A percentile compares a stretch with the other conserved stretches of the same genome.
Evolutionary conservation across 371 early-diverging fungal species (phyloP).

Genomic region (Mucor velutinosus): DNA sequence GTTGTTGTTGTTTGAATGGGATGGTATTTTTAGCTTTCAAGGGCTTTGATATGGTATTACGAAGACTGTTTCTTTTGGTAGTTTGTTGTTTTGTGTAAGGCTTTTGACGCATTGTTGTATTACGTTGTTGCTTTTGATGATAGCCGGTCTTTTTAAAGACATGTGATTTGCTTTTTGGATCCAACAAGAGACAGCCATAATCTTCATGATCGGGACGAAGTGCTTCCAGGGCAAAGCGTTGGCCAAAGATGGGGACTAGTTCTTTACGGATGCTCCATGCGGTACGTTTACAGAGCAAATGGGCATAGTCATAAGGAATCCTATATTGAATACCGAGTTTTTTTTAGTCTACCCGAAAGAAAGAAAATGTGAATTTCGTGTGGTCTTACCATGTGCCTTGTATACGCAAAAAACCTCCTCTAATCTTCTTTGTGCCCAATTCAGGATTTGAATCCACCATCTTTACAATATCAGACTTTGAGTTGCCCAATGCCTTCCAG

Average conservation of each 20-base stretch:
- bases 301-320: conserved; percentile 66
- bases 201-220: conserved; percentile 56
- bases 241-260: conserved; percentile 65
- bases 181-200: conserved; percentile 46
- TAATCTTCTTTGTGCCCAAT: conserved; percentile 62
- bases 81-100: conserved; percentile 3
- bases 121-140: conserved; percentile 2
- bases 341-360: not conserved
- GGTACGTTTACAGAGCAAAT: conserved; percentile 55
- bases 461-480: conserved; percentile 71
- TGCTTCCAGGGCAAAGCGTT: conserved; percentile 53
- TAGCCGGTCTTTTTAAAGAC: conserved; percentile 1
- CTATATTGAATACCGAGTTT: conserved; percentile 18
- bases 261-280: conserved; percentile 65
- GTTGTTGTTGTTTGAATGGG: not conserved
- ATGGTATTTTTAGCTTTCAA: not conserved
- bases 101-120: conserved; percentile 13
- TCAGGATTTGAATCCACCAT: conserved; percentile 69
- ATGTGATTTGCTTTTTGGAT: conserved; percentile 22
- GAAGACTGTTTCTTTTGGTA: not conserved
- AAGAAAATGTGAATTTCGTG: not conserved
- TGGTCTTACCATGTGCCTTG: conserved; percentile 69
- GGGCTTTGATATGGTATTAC: conserved; percentile 5
- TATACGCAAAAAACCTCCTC: conserved; percentile 72
- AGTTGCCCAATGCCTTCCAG: conserved; percentile 72